Evolutionary conservation across 2,329 filamentous ascomycete species (phyloP), one percentile per base, ranked within the genome.

Genomic region (Calonectria pauciramosa): DNA sequence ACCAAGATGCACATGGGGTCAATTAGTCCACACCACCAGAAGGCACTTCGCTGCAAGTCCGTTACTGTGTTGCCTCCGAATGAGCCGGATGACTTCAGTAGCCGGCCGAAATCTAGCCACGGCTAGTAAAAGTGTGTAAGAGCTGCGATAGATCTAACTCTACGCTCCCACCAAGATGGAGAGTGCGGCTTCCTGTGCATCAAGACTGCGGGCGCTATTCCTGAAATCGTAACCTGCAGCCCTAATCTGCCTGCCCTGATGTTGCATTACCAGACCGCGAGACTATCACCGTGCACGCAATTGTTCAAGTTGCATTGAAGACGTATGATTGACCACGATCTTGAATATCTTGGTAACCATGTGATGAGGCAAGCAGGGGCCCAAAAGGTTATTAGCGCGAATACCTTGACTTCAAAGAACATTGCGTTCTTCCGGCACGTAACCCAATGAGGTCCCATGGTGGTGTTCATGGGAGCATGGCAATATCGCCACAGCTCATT

Each of bases 211-310:
- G 79, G 76, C 78, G 68, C 74, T 75, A 80, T 82, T 81, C 83
- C 80, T 84, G 83, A 82, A 87, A 86, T 84, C 85, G 85, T 85
- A 84, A 84, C 84, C 82, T 87, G 86, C 85, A 86, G 83, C 75
- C 76, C 34, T 47, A 68, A 52, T 70, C 71, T 64, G 60, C 38
- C 72, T 71, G 47, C 69, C 20, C 23, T 30, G 16, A 20, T n/a
- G 36, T 52, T 49, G 44, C 68, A 60, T 38, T 34, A n/a, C 41
- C 36, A 44, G n/a, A 11, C 36, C 38, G 23, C 14, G 65, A 59
- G 71, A 41, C 34, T 16, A 47, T 47, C 34, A 36, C 49, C 34
- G 51, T 32, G 32, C 20, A 13, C 26, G 54, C 18, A 68, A 52
- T 34, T 52, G 38, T 44, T 32, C 26, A 51, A 47, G 68, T 23